A percentile compares a stretch with the other conserved stretches of the same genome.
Evolutionary conservation across 73 alveolate species (phyloP).

Genomic region (Tetrahymena elliotti): DNA sequence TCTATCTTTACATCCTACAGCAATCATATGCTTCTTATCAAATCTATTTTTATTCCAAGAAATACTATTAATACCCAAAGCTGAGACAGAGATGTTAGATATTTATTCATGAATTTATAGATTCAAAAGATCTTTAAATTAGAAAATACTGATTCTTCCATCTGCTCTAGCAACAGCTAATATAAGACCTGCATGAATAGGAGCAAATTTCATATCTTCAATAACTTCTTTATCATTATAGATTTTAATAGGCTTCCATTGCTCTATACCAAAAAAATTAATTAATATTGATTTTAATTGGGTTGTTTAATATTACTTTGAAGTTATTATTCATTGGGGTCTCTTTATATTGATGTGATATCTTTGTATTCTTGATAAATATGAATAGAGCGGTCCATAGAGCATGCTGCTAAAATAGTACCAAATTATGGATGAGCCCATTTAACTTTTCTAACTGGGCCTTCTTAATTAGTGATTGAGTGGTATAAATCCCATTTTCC

Average conservation of each 20-base stretch:
- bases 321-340: not conserved
- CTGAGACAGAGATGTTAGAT: conserved; percentile 18
- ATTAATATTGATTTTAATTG: too few species aligned
- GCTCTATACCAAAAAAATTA: not conserved
- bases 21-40: not conserved
- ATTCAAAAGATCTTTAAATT: conserved; percentile 35
- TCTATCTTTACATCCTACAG: not conserved
- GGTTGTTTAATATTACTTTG: not conserved
- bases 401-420: conserved; percentile 35
- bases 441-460: conserved; percentile 39
- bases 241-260: conserved; percentile 36
- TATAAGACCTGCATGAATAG: conserved; percentile 41
- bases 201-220: conserved; percentile 52
- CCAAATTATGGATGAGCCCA: conserved; percentile 67
- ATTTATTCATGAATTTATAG: conserved; percentile 15
- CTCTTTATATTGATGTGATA: not conserved
- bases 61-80: conserved; percentile 42
- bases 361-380: conserved; percentile 45
- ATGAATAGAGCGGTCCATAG: conserved; percentile 30
- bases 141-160: conserved; percentile 38
- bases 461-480: conserved; percentile 4
- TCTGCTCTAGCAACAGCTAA: conserved; percentile 46
- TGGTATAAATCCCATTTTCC: conserved; percentile 22
- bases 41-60: conserved; percentile 31
- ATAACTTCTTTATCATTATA: conserved; percentile 33